Percentiles rank a stretch among this genome's conserved stretches.
Evolutionary conservation across 805 yeast species (phyloP).

Genomic region (Vanderwaltozyma yarrowii): DNA sequence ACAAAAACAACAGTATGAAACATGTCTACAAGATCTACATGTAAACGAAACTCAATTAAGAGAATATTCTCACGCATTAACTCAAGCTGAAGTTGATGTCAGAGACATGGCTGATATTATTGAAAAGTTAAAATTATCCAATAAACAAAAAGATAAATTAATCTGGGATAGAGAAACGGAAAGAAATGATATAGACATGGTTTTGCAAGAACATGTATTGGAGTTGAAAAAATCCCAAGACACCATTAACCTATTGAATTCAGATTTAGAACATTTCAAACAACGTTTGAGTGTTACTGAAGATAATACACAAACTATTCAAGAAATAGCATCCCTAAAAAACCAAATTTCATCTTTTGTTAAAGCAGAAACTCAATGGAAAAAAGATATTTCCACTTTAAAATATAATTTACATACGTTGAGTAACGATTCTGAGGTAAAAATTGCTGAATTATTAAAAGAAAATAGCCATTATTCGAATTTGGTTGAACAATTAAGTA

Average conservation of each 20-base stretch:
- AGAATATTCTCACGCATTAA: constrained; percentile 40
- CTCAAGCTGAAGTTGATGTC: constrained; percentile 42
- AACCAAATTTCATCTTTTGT: constrained; percentile 43
- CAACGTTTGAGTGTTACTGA: constrained; percentile 34
- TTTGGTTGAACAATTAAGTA: constrained; percentile 33
- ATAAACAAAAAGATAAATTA: constrained; percentile 43
- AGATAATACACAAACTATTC: constrained; percentile 36
- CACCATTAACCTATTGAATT: constrained; percentile 41
- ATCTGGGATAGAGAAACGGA: constrained; percentile 45
- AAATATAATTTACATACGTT: constrained; percentile 50
- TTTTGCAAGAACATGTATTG: constrained; percentile 44
- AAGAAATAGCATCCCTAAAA: constrained; percentile 45
- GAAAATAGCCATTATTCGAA: constrained; percentile 36
- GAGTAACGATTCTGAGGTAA: constrained; percentile 30
- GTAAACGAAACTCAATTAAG: constrained; percentile 62
- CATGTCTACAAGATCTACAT: constrained; percentile 62
- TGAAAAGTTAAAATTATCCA: constrained; percentile 42
- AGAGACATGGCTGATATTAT: constrained; percentile 43
- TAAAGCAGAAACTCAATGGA: constrained; percentile 55
- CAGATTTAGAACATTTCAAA: constrained; percentile 44
- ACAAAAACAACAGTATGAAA: constrained; percentile 65
- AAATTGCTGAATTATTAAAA: constrained; percentile 30
- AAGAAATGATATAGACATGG: constrained; percentile 42
- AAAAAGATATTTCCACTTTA: constrained; percentile 53
- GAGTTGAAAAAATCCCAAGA: constrained; percentile 43